These are phyloP conservation scores for Pichia cabralensis DNA, from an alignment of 805 yeast genomes.

Conservation along the genomic window DNA sequence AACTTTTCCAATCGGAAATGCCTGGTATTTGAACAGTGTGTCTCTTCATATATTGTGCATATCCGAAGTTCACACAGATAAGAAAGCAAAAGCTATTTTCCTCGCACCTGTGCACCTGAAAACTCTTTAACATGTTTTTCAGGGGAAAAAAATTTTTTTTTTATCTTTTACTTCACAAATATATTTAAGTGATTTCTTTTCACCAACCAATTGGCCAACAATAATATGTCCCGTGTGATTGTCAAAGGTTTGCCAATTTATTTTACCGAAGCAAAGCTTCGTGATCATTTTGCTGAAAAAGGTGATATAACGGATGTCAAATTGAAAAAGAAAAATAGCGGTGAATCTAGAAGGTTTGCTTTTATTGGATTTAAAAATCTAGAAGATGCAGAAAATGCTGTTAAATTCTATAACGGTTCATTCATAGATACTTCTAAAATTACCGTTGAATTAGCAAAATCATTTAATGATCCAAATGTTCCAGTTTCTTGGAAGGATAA, in stretches of 20 bases:
- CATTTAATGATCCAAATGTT: constrained; percentile 74
- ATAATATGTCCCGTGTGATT: constrained; percentile 71
- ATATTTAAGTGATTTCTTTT: not conserved
- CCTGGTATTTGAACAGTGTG: too few relatives aligned
- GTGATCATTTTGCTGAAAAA: constrained; percentile 46
- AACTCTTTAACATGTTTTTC: too few relatives aligned
- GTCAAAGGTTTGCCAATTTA: constrained; percentile 83
- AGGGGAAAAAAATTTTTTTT: not conserved
- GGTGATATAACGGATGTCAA: constrained; percentile 65
- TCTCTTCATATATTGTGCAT: too few relatives aligned
- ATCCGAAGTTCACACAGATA: too few relatives aligned
- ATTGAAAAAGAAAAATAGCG: constrained; percentile 68
- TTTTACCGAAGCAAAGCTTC: constrained; percentile 62
- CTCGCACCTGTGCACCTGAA: too few relatives aligned
- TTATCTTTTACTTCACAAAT: not conserved
- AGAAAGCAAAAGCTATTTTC: too few relatives aligned
- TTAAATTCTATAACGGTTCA: constrained; percentile 60
- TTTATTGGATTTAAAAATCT: constrained; percentile 76
- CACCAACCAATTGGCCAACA: not conserved
- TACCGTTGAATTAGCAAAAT: constrained; percentile 73
- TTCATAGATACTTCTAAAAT: constrained; percentile 77
- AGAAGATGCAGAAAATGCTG: constrained; percentile 72
- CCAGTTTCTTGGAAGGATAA: constrained; percentile 56
- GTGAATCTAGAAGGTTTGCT: constrained; percentile 87
- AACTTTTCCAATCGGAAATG: too few relatives aligned